Percentiles rank a stretch among this genome's conserved stretches.
phyloP scores from a whole-genome alignment of 371 early-diverging fungal species.

The Haplosporangium sp. region DNA sequence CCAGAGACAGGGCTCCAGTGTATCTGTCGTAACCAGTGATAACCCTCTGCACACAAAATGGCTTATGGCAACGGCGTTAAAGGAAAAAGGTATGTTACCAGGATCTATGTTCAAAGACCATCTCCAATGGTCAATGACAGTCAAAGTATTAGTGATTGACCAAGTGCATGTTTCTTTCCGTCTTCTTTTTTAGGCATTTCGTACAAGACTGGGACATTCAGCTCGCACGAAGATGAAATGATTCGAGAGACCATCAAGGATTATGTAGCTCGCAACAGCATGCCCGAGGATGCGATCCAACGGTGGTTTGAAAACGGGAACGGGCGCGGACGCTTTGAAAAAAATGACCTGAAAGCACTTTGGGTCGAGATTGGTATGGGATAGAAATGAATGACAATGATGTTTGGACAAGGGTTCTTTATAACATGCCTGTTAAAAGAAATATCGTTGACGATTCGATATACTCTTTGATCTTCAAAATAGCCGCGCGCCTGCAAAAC shows the following conservation, averaged over 20 bases:
- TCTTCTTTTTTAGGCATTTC: slow-evolving; percentile 20
- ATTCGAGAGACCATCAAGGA: slow-evolving; percentile 50
- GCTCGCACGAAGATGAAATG: slow-evolving; percentile 44
- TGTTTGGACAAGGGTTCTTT: too few species aligned
- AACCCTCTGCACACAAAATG: slow-evolving; percentile 54
- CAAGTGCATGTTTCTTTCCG: neutral
- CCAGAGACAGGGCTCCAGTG: slow-evolving; percentile 16
- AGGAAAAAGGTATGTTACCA: slow-evolving; percentile 39
- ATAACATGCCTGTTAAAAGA: neutral
- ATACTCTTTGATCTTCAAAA: neutral
- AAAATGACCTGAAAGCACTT: slow-evolving; percentile 49
- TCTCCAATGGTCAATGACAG: neutral
- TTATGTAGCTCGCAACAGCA: slow-evolving; percentile 42
- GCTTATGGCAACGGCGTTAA: slow-evolving; percentile 54
- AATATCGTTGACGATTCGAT: neutral
- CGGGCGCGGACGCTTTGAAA: slow-evolving; percentile 51
- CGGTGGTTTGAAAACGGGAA: slow-evolving; percentile 53
- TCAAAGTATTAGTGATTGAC: neutral
- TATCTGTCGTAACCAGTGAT: slow-evolving; percentile 22
- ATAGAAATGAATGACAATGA: too few species aligned
- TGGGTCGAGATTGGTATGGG: slow-evolving; percentile 55
- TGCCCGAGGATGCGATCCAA: slow-evolving; percentile 45
- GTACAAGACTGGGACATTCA: slow-evolving; percentile 48
- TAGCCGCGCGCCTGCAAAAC: slow-evolving; percentile 48
- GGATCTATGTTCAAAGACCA: too few species aligned